phyloP scores from a whole-genome alignment of 2,329 filamentous ascomycete species.

The Epichloe gansuensis region DNA sequence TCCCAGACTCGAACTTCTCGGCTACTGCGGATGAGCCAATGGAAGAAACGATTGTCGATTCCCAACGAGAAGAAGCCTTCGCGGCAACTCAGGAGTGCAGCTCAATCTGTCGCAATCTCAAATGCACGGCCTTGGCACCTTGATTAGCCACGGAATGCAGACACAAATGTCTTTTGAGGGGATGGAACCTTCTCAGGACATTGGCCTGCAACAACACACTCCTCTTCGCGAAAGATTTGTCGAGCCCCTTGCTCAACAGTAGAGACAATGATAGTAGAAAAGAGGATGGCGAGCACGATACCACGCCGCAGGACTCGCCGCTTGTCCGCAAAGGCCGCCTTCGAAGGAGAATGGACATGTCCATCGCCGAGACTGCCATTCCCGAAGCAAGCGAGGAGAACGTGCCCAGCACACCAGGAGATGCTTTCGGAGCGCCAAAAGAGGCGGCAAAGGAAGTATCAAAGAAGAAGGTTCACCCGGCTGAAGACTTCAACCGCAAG shows the following conservation, averaged over 20 bases:
- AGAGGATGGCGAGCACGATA: constrained; percentile 22
- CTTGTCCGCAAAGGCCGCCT: constrained; percentile 48
- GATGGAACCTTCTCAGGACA: constrained; percentile 70
- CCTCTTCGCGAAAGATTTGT: constrained; percentile 58
- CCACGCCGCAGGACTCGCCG: constrained; percentile 48
- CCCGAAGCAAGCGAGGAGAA: neutral
- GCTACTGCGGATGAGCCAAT: constrained; percentile 42
- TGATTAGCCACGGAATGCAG: constrained; percentile 31
- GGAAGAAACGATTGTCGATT: constrained; percentile 39
- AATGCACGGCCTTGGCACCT: constrained; percentile 43
- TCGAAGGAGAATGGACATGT: constrained; percentile 27
- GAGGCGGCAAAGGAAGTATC: constrained; percentile 43
- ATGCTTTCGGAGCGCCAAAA: constrained; percentile 59
- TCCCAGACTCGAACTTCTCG: constrained; percentile 49
- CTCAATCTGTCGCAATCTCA: constrained; percentile 51
- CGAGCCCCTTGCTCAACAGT: constrained; percentile 55
- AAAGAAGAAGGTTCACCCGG: constrained; percentile 38
- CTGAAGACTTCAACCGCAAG: constrained; percentile 64
- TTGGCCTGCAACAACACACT: constrained; percentile 60
- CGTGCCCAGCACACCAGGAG: constrained; percentile 7
- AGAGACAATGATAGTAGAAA: constrained; percentile 48
- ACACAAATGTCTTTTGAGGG: constrained; percentile 55
- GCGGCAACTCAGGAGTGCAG: constrained; percentile 31
- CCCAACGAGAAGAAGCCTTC: constrained; percentile 26
- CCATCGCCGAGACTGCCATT: constrained; percentile 2